A percentile compares a stretch with the other conserved stretches of the same genome.
Evolutionary conservation across 345 rosid species (phyloP).

Genomic region (Abelmoschus esculentus): DNA sequence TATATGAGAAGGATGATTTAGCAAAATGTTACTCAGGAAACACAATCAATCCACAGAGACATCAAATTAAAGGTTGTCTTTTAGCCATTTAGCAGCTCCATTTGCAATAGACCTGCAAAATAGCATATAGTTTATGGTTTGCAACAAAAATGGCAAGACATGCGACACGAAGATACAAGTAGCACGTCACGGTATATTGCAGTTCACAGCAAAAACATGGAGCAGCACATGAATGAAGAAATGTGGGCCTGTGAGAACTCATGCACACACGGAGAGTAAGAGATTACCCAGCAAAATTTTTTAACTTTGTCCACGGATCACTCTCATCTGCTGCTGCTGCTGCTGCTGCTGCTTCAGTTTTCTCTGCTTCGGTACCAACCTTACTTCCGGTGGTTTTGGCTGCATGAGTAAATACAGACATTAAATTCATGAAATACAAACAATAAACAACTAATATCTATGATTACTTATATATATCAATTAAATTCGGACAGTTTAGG

Average conservation of each 20-base stretch:
- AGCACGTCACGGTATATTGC: background rate
- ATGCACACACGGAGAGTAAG: background rate
- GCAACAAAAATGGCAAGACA: background rate
- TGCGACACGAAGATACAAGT: background rate
- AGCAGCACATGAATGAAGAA: background rate
- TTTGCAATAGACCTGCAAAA: conserved; percentile 57
- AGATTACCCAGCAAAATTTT: conserved; percentile 69
- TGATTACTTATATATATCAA: background rate
- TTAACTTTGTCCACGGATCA: conserved; percentile 56
- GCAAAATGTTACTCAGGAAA: background rate
- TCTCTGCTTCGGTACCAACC: conserved; percentile 33
- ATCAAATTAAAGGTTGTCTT: conserved; percentile 56
- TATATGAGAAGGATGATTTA: too few relatives aligned
- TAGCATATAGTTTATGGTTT: too few relatives aligned
- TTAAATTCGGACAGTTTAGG: too few relatives aligned
- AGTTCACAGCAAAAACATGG: background rate
- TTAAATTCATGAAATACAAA: background rate
- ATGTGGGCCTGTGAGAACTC: background rate
- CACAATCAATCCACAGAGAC: background rate
- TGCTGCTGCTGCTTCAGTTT: conserved; percentile 39
- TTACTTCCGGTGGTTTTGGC: conserved; percentile 29
- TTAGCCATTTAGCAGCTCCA: conserved; percentile 82
- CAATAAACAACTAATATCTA: background rate
- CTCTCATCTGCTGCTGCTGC: conserved; percentile 36
- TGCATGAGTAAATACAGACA: conserved; percentile 27